Percentiles rank a stretch among this genome's conserved stretches.
Evolutionary conservation across 768 basidiomycete genomes (phyloP).

Genomic region (Trametes cubensis): DNA sequence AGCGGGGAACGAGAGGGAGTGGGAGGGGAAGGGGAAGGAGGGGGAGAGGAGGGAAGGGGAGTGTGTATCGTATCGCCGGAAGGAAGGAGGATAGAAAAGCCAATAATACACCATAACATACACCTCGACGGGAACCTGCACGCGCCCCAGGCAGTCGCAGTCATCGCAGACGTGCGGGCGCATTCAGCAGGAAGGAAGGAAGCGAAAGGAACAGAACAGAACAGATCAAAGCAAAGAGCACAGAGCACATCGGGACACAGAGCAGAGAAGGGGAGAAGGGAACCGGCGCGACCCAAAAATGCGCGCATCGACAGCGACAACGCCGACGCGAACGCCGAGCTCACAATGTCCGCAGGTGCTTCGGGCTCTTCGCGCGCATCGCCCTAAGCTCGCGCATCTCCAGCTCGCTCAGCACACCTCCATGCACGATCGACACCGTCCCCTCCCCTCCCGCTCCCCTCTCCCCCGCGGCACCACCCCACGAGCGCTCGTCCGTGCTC

Average conservation of each 20-base stretch:
- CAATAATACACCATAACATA: constrained; percentile 19
- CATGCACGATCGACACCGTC: constrained; percentile 17
- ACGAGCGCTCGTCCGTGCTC: background rate
- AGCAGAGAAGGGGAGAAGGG: background rate
- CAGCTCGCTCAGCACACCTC: constrained; percentile 31
- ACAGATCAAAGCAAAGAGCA: background rate
- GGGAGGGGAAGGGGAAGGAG: too few species aligned
- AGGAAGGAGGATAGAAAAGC: background rate
- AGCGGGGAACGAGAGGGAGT: too few species aligned
- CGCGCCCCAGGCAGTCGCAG: background rate
- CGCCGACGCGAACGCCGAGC: too few species aligned
- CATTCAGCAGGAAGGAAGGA: background rate
- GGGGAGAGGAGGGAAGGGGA: too few species aligned
- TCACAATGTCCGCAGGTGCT: constrained; percentile 12
- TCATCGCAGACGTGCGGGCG: too few species aligned
- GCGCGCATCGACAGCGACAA: too few species aligned
- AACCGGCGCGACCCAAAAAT: too few species aligned
- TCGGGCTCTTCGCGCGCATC: constrained; percentile 32
- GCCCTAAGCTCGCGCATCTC: constrained; percentile 41
- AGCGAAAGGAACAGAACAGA: too few species aligned
- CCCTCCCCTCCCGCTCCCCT: background rate
- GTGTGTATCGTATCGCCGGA: too few species aligned
- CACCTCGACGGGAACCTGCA: constrained; percentile 2
- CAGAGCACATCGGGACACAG: background rate
- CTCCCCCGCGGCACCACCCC: background rate